Percentiles rank a stretch among this genome's conserved stretches.
Evolutionary conservation across 495 filamentous ascomycete genomes (phyloP).

Genomic region (Lasiosphaeria miniovina): DNA sequence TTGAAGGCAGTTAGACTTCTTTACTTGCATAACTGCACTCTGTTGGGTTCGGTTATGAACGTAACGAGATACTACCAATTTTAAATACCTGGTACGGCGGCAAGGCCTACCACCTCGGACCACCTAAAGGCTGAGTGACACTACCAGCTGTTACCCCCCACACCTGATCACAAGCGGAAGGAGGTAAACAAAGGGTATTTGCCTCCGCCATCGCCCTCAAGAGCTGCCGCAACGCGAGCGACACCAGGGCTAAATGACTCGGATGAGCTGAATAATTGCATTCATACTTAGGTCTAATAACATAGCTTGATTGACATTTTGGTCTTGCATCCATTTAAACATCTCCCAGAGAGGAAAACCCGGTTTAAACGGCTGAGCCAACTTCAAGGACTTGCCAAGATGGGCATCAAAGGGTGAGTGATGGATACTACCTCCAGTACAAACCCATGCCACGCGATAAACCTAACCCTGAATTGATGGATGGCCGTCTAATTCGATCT

Average conservation of each 20-base stretch:
- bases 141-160: background rate
- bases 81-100: no score
- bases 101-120: no score
- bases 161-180: conserved; percentile 21
- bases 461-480: background rate
- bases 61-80: no score
- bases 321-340: background rate
- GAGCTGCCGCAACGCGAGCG: background rate
- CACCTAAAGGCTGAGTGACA: background rate
- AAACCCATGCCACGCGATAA: background rate
- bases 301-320: background rate
- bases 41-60: no score
- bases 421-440: conserved; percentile 8
- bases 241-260: background rate
- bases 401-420: conserved; percentile 61
- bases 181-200: conserved; percentile 28
- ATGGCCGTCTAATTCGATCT: background rate
- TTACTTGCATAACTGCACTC: conserved; percentile 6
- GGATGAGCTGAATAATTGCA: background rate
- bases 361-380: background rate
- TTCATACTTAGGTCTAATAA: background rate
- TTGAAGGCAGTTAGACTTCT: background rate
- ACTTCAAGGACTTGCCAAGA: conserved; percentile 21
- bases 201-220: conserved; percentile 5
- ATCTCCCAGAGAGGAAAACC: background rate